Percentiles rank a stretch among this genome's conserved stretches.
phyloP scores from a whole-genome alignment of 768 basidiomycete genomes.

The Kwoniella heveanensis region DNA sequence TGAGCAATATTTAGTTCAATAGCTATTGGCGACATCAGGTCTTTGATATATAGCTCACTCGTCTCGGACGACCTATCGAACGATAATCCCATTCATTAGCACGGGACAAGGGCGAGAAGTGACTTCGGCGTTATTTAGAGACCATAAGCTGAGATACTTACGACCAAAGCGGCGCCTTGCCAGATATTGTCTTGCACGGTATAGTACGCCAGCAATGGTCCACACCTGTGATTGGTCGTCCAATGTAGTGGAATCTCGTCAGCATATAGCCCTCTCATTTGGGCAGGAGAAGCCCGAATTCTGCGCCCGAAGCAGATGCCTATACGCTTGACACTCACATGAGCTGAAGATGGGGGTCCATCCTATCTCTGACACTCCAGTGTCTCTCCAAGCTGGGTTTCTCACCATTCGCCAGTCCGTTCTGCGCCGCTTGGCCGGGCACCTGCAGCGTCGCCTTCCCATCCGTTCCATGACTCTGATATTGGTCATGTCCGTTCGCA shows the following conservation, averaged over 20 bases:
- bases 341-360: conserved; percentile 78
- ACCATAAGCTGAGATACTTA: conserved; percentile 56
- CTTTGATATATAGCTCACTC: conserved; percentile 47
- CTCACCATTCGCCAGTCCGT: conserved; percentile 3
- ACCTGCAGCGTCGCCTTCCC: conserved; percentile 7
- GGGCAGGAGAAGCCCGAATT: no score
- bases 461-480: background rate
- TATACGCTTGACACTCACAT: conserved; percentile 62
- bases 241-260: background rate
- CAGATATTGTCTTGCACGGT: conserved; percentile 80
- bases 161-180: conserved; percentile 84
- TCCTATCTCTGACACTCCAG: conserved; percentile 56
- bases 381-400: conserved; percentile 21
- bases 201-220: conserved; percentile 85
- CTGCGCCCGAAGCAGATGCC: no score
- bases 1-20: conserved; percentile 21
- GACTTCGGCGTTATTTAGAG: no score
- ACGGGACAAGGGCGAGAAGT: no score
- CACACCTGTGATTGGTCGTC: conserved; percentile 61
- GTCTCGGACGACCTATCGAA: conserved; percentile 17
- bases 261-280: background rate
- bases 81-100: conserved; percentile 68
- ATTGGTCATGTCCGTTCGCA: background rate
- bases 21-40: conserved; percentile 62
- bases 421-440: conserved; percentile 8